Evolutionary conservation across 2,329 filamentous ascomycete genomes (phyloP).

Genomic region (Curvularia sp.): DNA sequence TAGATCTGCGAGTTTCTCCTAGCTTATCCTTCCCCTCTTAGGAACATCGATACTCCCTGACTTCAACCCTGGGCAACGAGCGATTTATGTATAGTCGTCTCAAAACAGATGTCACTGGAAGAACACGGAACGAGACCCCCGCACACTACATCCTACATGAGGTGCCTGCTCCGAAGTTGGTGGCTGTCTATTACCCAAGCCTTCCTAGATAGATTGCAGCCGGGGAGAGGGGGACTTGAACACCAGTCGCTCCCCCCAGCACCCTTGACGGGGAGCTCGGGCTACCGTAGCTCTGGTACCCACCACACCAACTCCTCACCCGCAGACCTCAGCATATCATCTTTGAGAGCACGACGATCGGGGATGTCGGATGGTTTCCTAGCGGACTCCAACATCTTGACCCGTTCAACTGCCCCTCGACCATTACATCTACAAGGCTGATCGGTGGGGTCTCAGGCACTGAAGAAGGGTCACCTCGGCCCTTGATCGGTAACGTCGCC

Average conservation of each 20-base stretch:
- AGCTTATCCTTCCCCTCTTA: constrained; percentile 2
- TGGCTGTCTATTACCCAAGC: constrained; percentile 24
- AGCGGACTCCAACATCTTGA: constrained; percentile 6
- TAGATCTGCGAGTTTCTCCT: constrained; percentile 10
- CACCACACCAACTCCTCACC: constrained; percentile 24
- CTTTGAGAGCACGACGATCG: constrained; percentile 21
- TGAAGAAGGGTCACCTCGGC: background rate
- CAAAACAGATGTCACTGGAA: constrained; percentile 28
- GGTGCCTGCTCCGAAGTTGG: constrained; percentile 14
- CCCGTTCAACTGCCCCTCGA: constrained; percentile 3
- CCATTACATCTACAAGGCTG: constrained; percentile 5
- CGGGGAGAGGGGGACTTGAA: constrained; percentile 16
- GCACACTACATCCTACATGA: constrained; percentile 11
- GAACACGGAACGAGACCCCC: constrained; percentile 16
- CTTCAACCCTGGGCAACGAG: constrained; percentile 1
- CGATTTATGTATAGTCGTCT: constrained; percentile 24
- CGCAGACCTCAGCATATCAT: constrained; percentile 20
- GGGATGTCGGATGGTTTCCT: constrained; percentile 24
- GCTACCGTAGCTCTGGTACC: constrained; percentile 22
- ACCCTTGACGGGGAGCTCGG: constrained; percentile 34
- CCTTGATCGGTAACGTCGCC: constrained; percentile 7
- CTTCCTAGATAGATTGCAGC: constrained; percentile 18
- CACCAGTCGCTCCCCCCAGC: constrained; percentile 26
- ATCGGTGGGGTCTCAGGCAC: constrained; percentile 1
- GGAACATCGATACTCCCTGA: background rate